Percentiles rank a stretch among this genome's conserved stretches.
These are phyloP conservation scores for Dendrobium nobile DNA, from an alignment of 106 monocot species.

Conservation along the genomic window DNA sequence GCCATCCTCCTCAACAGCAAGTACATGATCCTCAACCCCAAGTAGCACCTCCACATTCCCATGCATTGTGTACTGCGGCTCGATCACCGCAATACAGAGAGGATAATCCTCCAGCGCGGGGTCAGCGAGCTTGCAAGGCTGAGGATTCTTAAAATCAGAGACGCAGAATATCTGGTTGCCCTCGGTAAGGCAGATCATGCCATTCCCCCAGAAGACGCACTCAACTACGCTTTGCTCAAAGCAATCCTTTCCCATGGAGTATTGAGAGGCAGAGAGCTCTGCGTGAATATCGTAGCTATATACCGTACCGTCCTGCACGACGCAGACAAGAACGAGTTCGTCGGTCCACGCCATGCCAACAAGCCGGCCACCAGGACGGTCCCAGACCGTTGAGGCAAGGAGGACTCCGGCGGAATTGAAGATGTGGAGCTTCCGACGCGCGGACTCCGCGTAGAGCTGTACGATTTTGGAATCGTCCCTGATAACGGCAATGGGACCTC, in stretches of 20 bases:
- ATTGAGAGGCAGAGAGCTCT: conserved; percentile 19
- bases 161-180: conserved; percentile 52
- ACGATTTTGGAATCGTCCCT: conserved; percentile 98
- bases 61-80: conserved; percentile 89
- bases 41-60: conserved; percentile 91
- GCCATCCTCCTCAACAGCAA: conserved; percentile 80
- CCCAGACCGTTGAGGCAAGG: conserved; percentile 73
- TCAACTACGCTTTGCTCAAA: conserved; percentile 64
- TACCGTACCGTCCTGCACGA: conserved; percentile 77
- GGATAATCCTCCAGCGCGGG: conserved; percentile 49
- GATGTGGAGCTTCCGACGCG: conserved; percentile 77
- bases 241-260: conserved; percentile 71
- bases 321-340: conserved; percentile 39
- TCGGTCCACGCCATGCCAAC: conserved; percentile 83
- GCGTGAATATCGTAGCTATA: conserved; percentile 56
- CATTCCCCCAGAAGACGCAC: conserved; percentile 77
- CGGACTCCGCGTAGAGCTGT: conserved; percentile 80
- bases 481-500: conserved; percentile 90
- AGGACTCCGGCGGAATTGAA: conserved; percentile 66
- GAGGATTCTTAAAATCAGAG: conserved; percentile 62
- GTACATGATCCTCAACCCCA: conserved; percentile 53
- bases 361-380: conserved; percentile 73
- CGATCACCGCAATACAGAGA: conserved; percentile 75
- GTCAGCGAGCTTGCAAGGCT: conserved; percentile 56
- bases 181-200: conserved; percentile 70